These are phyloP conservation scores for Trichoderma orchidacearum DNA, from an alignment of 495 filamentous ascomycete genomes.

Conservation along the genomic window DNA sequence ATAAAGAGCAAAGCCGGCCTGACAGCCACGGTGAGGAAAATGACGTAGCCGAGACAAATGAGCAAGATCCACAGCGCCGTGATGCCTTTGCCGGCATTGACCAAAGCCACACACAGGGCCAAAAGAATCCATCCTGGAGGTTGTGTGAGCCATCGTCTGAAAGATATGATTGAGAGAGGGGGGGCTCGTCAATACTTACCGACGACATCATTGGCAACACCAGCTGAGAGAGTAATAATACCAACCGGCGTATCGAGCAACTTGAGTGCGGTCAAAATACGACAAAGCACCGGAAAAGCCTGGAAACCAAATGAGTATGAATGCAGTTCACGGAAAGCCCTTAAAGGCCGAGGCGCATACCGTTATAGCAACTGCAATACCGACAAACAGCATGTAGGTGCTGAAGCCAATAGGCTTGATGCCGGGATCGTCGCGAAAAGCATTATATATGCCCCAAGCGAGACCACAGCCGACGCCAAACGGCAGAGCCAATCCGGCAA, in stretches of 20 bases:
- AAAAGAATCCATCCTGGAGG: slow-evolving; percentile 73
- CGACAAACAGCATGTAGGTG: slow-evolving; percentile 83
- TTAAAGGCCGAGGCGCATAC: no score
- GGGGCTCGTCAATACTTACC: background rate
- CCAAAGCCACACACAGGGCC: slow-evolving; percentile 84
- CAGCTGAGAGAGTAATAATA: slow-evolving; percentile 81
- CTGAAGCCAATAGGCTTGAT: slow-evolving; percentile 59
- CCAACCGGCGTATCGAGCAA: slow-evolving; percentile 75
- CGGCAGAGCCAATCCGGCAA: slow-evolving; percentile 77
- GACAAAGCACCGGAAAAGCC: slow-evolving; percentile 89
- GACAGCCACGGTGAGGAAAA: slow-evolving; percentile 65
- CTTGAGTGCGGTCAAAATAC: slow-evolving; percentile 88
- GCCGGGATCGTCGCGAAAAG: slow-evolving; percentile 54
- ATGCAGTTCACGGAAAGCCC: slow-evolving; percentile 14
- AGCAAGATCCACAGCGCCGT: slow-evolving; percentile 82
- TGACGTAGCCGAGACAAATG: slow-evolving; percentile 56
- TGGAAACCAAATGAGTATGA: slow-evolving; percentile 8
- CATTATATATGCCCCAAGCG: slow-evolving; percentile 72
- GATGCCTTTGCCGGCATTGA: slow-evolving; percentile 75
- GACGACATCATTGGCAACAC: slow-evolving; percentile 89
- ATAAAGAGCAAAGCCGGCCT: slow-evolving; percentile 68
- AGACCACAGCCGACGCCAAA: slow-evolving; percentile 58
- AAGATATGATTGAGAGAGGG: no score
- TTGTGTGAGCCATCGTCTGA: background rate
- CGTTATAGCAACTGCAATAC: slow-evolving; percentile 89